Evolutionary conservation across 2,329 filamentous ascomycete species (phyloP).

Genomic region (Westerdykella sp.): DNA sequence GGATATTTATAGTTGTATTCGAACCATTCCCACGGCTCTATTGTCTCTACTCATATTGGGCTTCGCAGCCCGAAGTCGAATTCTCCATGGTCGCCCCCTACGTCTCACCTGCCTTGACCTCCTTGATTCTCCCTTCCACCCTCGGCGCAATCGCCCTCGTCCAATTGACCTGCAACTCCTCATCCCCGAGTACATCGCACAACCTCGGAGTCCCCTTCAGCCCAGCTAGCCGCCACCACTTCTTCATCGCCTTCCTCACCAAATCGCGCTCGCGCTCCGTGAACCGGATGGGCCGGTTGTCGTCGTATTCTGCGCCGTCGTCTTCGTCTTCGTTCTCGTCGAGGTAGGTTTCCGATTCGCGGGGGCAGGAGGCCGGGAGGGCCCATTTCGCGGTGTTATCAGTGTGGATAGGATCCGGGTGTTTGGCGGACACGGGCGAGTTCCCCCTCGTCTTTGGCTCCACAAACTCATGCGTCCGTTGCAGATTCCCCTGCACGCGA

Average conservation of each 20-base stretch:
- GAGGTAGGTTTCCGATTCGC: constrained; percentile 24
- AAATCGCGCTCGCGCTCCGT: constrained; percentile 48
- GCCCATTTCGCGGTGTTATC: constrained; percentile 1
- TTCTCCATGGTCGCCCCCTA: no score
- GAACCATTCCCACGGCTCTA: no score
- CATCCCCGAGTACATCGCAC: constrained; percentile 53
- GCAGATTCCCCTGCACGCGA: constrained; percentile 56
- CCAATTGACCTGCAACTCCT: constrained; percentile 62
- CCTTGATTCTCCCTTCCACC: constrained; percentile 67
- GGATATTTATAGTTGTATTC: no score
- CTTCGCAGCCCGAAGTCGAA: no score
- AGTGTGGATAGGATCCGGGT: constrained; percentile 2
- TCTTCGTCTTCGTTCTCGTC: constrained; percentile 38
- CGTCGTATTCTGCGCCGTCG: constrained; percentile 35
- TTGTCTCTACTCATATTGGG: no score
- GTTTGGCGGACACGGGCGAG: constrained; percentile 2
- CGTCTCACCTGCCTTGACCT: constrained; percentile 8
- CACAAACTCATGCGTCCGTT: constrained; percentile 47
- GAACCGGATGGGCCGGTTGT: constrained; percentile 40
- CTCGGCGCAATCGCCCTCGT: constrained; percentile 72
- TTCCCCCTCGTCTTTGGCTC: constrained; percentile 16
- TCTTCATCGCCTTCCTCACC: constrained; percentile 61
- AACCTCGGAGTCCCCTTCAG: constrained; percentile 47
- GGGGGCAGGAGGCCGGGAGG: constrained; percentile 3
- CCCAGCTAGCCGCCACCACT: constrained; percentile 66